phyloP scores from a whole-genome alignment of 371 early-diverging fungal species.

The Quaeritorhiza haematococci region DNA sequence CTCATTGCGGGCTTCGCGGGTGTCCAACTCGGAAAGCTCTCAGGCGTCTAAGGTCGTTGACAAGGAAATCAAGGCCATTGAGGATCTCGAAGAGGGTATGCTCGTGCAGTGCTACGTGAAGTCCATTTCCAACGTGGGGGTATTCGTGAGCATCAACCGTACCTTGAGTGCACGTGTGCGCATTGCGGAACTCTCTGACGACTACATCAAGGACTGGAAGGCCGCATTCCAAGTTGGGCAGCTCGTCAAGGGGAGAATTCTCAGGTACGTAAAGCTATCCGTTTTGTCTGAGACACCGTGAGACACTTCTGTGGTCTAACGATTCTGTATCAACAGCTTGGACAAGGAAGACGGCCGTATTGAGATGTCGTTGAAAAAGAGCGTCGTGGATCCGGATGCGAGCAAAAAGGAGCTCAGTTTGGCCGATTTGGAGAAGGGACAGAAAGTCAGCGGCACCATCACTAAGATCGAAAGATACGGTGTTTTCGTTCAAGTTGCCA shows the following conservation, averaged over 20 bases:
- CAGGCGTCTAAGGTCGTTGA: constrained; percentile 1
- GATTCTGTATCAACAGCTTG: constrained; percentile 40
- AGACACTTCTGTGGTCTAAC: neutral
- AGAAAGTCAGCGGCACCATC: constrained; percentile 64
- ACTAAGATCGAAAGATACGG: constrained; percentile 61
- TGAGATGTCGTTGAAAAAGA: constrained; percentile 34
- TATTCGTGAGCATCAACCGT: constrained; percentile 68
- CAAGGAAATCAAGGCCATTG: constrained; percentile 40
- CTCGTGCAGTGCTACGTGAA: constrained; percentile 72
- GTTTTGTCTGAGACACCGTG: constrained; percentile 6
- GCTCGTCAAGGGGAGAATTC: constrained; percentile 66
- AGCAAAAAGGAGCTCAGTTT: constrained; percentile 16
- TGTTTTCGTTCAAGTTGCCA: constrained; percentile 65
- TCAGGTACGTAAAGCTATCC: constrained; percentile 33
- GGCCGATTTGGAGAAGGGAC: constrained; percentile 52
- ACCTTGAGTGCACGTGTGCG: constrained; percentile 69
- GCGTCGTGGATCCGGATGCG: constrained; percentile 18
- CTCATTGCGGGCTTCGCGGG: constrained; percentile 57
- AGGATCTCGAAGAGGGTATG: constrained; percentile 46
- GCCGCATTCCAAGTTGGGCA: constrained; percentile 63
- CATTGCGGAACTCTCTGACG: constrained; percentile 83
- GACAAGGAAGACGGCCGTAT: constrained; percentile 19
- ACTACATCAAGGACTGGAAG: constrained; percentile 78
- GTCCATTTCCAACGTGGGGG: constrained; percentile 65
- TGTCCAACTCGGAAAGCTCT: constrained; percentile 1